phyloP scores from a whole-genome alignment of 2,329 filamentous ascomycete species.

The Fusarium sp. region DNA sequence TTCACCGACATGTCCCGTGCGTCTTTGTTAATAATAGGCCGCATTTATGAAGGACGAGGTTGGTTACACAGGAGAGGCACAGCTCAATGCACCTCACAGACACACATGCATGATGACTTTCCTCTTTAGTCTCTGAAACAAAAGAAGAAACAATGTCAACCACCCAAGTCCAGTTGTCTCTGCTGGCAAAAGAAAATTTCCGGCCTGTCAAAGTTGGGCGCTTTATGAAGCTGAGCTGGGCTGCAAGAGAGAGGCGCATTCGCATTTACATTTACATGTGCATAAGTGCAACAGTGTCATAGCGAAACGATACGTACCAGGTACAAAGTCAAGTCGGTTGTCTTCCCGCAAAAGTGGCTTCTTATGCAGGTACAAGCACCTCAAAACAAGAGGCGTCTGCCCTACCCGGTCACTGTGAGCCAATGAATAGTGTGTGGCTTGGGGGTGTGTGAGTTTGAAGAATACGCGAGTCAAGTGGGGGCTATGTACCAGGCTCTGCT shows the following conservation, averaged over 20 bases:
- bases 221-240: conserved; percentile 23
- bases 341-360: conserved; percentile 38
- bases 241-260: conserved; percentile 31
- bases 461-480: conserved; percentile 20
- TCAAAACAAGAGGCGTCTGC: conserved; percentile 27
- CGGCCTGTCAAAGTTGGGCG: conserved; percentile 16
- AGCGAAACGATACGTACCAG: conserved; percentile 6
- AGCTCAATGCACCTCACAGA: conserved; percentile 13
- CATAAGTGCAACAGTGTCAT: not conserved
- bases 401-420: conserved; percentile 21
- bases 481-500: not conserved
- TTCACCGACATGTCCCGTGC: conserved; percentile 31
- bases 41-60: conserved; percentile 17
- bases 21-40: conserved; percentile 1
- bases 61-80: conserved; percentile 9
- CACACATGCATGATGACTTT: conserved; percentile 5
- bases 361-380: conserved; percentile 37
- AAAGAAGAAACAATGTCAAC: not conserved
- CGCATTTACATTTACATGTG: not conserved
- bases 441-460: conserved; percentile 12
- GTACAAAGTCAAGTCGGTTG: conserved; percentile 32
- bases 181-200: not conserved
- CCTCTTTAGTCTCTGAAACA: conserved; percentile 18
- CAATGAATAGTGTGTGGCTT: conserved; percentile 31
- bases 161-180: not conserved